These are phyloP conservation scores for Thuidium tamariscinum DNA, from an alignment of 225 moss, liverwort and hornwort species.

Conservation along the genomic window DNA sequence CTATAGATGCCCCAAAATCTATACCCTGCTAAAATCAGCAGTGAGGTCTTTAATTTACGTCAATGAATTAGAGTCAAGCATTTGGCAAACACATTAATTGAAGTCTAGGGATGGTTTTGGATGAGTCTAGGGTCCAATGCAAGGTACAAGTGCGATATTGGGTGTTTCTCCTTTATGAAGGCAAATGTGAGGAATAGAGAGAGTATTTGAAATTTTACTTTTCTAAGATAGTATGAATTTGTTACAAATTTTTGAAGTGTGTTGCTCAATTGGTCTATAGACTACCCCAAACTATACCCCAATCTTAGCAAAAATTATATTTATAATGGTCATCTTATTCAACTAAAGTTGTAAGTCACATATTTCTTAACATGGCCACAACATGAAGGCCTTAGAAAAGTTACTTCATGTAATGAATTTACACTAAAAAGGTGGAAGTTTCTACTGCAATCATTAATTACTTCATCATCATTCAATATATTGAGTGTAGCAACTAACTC, in stretches of 20 bases:
- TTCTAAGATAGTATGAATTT: not conserved
- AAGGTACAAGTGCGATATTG: too few relatives aligned
- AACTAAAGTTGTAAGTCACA: too few relatives aligned
- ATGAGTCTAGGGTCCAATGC: too few relatives aligned
- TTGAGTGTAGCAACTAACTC: not conserved
- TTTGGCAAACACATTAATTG: too few relatives aligned
- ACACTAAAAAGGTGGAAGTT: not conserved
- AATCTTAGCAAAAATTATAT: not conserved
- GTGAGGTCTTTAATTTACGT: too few relatives aligned
- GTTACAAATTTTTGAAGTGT: not conserved
- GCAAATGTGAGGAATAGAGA: not conserved
- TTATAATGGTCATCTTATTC: not conserved
- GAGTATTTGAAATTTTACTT: not conserved
- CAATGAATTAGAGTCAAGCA: too few relatives aligned
- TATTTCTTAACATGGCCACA: not conserved
- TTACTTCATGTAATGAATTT: rapidly evolving
- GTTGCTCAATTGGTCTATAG: rapidly evolving
- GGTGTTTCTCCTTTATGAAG: rapidly evolving
- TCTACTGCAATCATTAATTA: rapidly evolving
- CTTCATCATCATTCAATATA: not conserved
- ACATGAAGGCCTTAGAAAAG: not conserved
- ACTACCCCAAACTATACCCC: rapidly evolving
- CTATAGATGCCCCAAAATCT: too few relatives aligned
- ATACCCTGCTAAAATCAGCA: too few relatives aligned
- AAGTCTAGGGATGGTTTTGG: too few relatives aligned